phyloP scores from a whole-genome alignment of 169 alveolate species.

The Blepharisma undulans region DNA sequence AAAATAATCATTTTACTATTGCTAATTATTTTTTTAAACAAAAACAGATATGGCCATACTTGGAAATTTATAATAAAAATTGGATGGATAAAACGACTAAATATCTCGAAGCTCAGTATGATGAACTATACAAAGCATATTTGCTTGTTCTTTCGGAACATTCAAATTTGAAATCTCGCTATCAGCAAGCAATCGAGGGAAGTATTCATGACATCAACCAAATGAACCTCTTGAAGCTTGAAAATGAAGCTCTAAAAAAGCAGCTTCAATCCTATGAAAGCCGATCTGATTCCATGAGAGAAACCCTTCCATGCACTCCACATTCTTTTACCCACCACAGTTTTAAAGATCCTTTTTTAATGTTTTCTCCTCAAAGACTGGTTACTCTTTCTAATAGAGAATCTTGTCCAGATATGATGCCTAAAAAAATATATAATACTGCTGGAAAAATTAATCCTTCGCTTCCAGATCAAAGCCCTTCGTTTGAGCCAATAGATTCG shows the following conservation, averaged over 20 bases:
- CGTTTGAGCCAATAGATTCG: background rate
- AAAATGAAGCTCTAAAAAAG: background rate
- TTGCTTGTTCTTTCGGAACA: background rate
- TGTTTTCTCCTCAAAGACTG: background rate
- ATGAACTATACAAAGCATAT: background rate
- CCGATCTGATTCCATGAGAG: background rate
- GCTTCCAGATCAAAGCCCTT: constrained; percentile 2
- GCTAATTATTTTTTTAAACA: background rate
- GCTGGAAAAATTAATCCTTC: background rate
- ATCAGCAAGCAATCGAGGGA: background rate
- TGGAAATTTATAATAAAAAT: background rate
- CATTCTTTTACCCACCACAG: background rate
- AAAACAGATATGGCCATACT: background rate
- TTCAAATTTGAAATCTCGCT: background rate
- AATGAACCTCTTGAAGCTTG: background rate
- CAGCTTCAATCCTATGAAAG: background rate
- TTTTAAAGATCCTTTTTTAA: background rate
- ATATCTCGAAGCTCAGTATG: background rate
- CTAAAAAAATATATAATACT: background rate
- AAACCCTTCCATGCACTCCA: background rate
- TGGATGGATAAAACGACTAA: background rate
- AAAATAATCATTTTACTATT: background rate
- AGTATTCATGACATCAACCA: background rate
- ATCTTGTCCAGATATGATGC: background rate
- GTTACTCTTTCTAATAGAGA: background rate